Evolutionary conservation across 169 alveolate genomes (phyloP), one percentile per base, ranked within the genome.

Genomic region (Miamiensis avidus): DNA sequence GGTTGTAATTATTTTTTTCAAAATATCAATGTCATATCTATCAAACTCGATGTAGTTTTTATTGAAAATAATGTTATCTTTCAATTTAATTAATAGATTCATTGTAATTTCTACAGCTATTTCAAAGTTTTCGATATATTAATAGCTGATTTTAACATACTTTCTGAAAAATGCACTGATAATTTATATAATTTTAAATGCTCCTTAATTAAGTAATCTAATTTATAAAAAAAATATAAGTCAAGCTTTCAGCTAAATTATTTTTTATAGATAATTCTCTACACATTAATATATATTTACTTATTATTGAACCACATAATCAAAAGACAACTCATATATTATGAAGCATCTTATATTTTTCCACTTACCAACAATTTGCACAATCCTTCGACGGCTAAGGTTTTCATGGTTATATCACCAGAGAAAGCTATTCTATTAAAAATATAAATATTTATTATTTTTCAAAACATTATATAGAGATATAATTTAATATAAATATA

Each of bases 331-430:
- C 76, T 29, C n/a, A 79, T 79, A 49, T 11, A 4, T 49, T 31
- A 28, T 16, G 34, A 31, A 32, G 75, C 64, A 28, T 79, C 84
- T 64, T 79, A 31, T 16, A 79, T 33, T 27, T 79, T 79, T 29
- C 49, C 76, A 65, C 64, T 79, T 29, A 79, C 29, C 20, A 79
- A 29, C 29, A 79, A 29, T 34, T 79, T 79, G 30, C 84, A 34
- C 20, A 79, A 65, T 1, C 84, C 84, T 65, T 79, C 84, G 65
- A 79, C 65, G 28, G 84, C 69, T 25, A 79, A 34, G 29, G 74
- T 79, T 79, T 76, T 79, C 25, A 79, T 25, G 25, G 65, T 33
- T 29, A 49, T 6, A 64, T 79, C 76, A 49, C 75, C 84, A 32
- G 20, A 28, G 28, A 11, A 33, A 75, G 30, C 33, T 16, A 27